A percentile compares a stretch with the other conserved stretches of the same genome.
Evolutionary conservation across 2,329 filamentous ascomycete species (phyloP).

Genomic region (Microcyclospora tardicrescens): DNA sequence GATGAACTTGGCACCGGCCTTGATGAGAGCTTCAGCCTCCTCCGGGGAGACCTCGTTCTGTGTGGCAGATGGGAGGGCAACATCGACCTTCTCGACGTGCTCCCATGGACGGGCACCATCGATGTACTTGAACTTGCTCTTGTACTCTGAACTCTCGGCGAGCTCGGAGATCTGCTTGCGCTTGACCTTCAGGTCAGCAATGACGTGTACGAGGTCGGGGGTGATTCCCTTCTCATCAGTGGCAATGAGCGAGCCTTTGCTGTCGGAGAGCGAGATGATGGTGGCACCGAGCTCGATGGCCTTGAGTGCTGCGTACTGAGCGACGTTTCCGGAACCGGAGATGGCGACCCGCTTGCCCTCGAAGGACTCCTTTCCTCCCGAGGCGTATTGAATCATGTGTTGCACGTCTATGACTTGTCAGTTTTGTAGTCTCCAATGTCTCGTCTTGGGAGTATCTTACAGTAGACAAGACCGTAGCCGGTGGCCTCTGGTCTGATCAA

Average conservation of each 20-base stretch:
- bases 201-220: conserved; percentile 62
- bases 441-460: conserved; percentile 27
- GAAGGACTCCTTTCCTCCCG: conserved; percentile 66
- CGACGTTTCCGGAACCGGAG: conserved; percentile 94
- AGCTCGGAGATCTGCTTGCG: conserved; percentile 71
- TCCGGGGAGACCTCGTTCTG: conserved; percentile 95
- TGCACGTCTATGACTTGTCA: conserved; percentile 51
- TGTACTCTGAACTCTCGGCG: conserved; percentile 41
- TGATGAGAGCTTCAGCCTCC: conserved; percentile 73
- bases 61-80: conserved; percentile 84
- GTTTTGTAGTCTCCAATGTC: neutral
- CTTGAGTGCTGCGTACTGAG: conserved; percentile 94
- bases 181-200: conserved; percentile 75
- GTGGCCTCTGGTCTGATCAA: conserved; percentile 95
- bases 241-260: conserved; percentile 70
- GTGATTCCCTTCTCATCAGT: conserved; percentile 59
- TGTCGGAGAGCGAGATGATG: conserved; percentile 88
- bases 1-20: conserved; percentile 66
- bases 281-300: conserved; percentile 88
- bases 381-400: conserved; percentile 86
- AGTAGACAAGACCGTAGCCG: conserved; percentile 87
- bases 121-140: conserved; percentile 68
- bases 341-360: conserved; percentile 87
- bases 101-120: conserved; percentile 81
- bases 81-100: conserved; percentile 77